Evolutionary conservation across 1,284 basidiomycete species (phyloP).

Genomic region (Golubevia pallescens): DNA sequence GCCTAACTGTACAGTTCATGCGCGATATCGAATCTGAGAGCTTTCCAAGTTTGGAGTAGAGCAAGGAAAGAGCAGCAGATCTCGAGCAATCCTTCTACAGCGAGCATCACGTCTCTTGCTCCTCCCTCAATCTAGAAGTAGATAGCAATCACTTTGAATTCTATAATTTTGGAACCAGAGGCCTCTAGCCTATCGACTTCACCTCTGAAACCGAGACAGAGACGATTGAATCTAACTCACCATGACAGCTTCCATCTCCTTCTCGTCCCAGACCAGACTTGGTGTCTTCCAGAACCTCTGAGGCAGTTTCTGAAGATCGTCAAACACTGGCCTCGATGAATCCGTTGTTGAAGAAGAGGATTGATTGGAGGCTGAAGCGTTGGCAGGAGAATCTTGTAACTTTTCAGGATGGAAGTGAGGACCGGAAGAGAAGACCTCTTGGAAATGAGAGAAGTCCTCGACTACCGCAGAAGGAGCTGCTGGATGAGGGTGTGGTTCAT

Average conservation of each 20-base stretch:
- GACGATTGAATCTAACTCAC: slow-evolving; percentile 36
- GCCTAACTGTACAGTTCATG: too few relatives aligned
- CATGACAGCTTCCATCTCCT: slow-evolving; percentile 58
- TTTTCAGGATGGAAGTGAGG: slow-evolving; percentile 59
- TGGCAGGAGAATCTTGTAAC: slow-evolving; percentile 13
- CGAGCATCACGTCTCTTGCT: too few relatives aligned
- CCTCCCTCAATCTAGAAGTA: too few relatives aligned
- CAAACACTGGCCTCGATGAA: slow-evolving; percentile 8
- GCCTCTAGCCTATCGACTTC: too few relatives aligned
- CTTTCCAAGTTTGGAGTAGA: too few relatives aligned
- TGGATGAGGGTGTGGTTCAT: slow-evolving; percentile 54
- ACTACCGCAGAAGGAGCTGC: slow-evolving; percentile 45
- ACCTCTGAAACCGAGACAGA: too few relatives aligned
- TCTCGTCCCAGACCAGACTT: slow-evolving; percentile 29
- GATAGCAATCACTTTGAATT: too few relatives aligned
- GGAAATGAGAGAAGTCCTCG: slow-evolving; percentile 45
- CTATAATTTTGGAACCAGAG: too few relatives aligned
- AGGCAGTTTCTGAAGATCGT: slow-evolving; percentile 34
- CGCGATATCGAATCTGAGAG: too few relatives aligned
- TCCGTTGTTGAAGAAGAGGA: background rate
- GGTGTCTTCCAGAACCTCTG: slow-evolving; percentile 55
- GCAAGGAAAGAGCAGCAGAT: too few relatives aligned
- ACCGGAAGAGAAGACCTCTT: slow-evolving; percentile 41
- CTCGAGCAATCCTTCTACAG: too few relatives aligned
- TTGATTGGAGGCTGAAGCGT: too few relatives aligned